A percentile compares a stretch with the other conserved stretches of the same genome.
Evolutionary conservation across 2,329 filamentous ascomycete genomes (phyloP).

Genomic region (Xylaria sp.): DNA sequence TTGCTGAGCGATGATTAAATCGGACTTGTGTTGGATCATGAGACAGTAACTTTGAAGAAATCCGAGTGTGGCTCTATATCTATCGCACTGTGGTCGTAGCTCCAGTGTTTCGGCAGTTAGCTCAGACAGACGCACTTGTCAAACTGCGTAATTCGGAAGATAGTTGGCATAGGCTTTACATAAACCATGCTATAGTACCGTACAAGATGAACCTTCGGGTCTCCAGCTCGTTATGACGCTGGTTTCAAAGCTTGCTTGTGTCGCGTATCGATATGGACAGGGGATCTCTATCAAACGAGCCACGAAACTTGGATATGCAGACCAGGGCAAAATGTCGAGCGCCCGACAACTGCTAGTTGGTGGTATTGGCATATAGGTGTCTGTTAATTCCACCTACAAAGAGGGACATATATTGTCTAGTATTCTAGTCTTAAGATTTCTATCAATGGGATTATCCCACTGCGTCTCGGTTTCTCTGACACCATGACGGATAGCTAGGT

Average conservation of each 20-base stretch:
- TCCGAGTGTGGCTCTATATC: constrained; percentile 36
- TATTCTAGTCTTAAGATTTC: neutral
- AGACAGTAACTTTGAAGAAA: constrained; percentile 43
- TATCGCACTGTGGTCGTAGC: neutral
- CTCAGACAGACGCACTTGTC: constrained; percentile 29
- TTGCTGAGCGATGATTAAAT: constrained; percentile 44
- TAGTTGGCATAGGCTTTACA: constrained; percentile 44
- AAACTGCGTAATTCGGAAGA: constrained; percentile 38
- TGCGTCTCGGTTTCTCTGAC: neutral
- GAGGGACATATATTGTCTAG: neutral
- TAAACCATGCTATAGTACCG: constrained; percentile 40
- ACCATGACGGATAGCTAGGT: neutral
- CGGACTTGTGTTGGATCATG: constrained; percentile 43
- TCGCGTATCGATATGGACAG: constrained; percentile 33
- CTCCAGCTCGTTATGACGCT: constrained; percentile 43
- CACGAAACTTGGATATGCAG: too few relatives aligned
- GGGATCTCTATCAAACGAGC: constrained; percentile 19
- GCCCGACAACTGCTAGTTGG: too few relatives aligned
- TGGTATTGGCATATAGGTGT: too few relatives aligned
- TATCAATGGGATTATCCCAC: neutral
- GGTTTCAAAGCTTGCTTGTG: constrained; percentile 40
- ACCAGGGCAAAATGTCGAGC: too few relatives aligned
- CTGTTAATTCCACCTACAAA: too few relatives aligned
- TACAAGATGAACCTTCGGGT: constrained; percentile 44
- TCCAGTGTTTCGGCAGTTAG: neutral